A percentile compares a stretch with the other conserved stretches of the same genome.
These are phyloP conservation scores for Quercus lobata DNA, from an alignment of 331 rosid genomes.

Conservation along the genomic window DNA sequence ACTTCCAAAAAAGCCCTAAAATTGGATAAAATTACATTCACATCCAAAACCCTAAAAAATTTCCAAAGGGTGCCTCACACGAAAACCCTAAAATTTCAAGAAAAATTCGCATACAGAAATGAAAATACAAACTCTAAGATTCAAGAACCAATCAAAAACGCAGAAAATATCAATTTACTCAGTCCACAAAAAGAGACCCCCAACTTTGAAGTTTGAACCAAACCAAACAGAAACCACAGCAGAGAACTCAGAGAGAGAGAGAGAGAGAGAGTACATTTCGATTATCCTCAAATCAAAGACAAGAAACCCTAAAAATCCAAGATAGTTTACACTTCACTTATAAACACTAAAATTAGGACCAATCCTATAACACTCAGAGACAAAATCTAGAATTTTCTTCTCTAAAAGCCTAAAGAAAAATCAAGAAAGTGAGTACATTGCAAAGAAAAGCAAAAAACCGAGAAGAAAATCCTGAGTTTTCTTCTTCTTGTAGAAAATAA, in stretches of 20 bases:
- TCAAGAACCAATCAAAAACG: background rate
- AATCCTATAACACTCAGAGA: background rate
- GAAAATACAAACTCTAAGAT: background rate
- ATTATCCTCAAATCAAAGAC: background rate
- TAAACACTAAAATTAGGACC: background rate
- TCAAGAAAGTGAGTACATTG: background rate
- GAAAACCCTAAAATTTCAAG: conserved; percentile 2
- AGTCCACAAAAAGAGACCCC: background rate
- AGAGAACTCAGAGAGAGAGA: background rate
- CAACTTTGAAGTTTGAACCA: background rate
- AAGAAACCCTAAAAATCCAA: background rate
- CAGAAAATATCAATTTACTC: background rate
- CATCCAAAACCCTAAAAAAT: background rate
- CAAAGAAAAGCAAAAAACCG: background rate
- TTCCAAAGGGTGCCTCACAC: background rate
- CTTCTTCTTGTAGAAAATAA: background rate
- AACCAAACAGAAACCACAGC: background rate
- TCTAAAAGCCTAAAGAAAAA: background rate
- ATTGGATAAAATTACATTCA: background rate
- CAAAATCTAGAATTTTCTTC: background rate
- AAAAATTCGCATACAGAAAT: background rate
- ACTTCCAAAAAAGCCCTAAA: background rate
- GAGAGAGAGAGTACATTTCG: background rate
- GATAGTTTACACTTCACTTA: background rate
- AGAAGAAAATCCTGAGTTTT: background rate